These are phyloP conservation scores for Teunomyces aglyptinius DNA, from an alignment of 805 yeast species.

Conservation along the genomic window DNA sequence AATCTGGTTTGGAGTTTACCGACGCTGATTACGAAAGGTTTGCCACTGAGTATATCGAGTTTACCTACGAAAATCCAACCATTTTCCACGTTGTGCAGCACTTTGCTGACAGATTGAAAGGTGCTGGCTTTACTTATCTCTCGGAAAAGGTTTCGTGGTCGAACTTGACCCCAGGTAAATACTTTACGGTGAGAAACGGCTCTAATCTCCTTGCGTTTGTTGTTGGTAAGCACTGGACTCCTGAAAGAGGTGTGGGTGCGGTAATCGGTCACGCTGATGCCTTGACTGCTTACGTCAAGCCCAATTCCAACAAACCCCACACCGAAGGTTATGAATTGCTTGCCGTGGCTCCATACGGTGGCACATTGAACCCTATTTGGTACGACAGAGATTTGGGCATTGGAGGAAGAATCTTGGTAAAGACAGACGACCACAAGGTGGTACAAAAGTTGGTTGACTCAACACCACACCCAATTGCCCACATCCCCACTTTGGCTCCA, in stretches of 20 bases:
- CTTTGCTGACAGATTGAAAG: slow-evolving; percentile 47
- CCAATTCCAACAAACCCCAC: slow-evolving; percentile 56
- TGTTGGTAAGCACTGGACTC: slow-evolving; percentile 64
- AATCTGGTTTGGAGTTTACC: background rate
- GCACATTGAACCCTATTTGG: slow-evolving; percentile 64
- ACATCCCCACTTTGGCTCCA: slow-evolving; percentile 82
- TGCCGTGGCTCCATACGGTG: slow-evolving; percentile 85
- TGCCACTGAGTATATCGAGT: slow-evolving; percentile 59
- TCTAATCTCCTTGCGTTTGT: slow-evolving; percentile 67
- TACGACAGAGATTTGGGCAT: slow-evolving; percentile 85
- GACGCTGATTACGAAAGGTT: slow-evolving; percentile 9
- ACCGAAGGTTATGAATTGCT: slow-evolving; percentile 74
- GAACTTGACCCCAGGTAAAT: slow-evolving; percentile 49
- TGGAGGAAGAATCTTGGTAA: slow-evolving; percentile 72
- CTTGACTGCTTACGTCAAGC: slow-evolving; percentile 66
- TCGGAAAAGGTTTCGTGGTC: slow-evolving; percentile 63
- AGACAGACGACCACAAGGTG: slow-evolving; percentile 31
- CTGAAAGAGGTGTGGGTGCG: slow-evolving; percentile 64
- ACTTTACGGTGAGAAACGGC: slow-evolving; percentile 68
- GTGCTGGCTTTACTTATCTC: slow-evolving; percentile 62
- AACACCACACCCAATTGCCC: slow-evolving; percentile 69
- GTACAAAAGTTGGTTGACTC: slow-evolving; percentile 50
- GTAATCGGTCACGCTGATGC: slow-evolving; percentile 79
- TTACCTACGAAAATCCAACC: slow-evolving; percentile 73
- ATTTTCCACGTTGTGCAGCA: slow-evolving; percentile 66